These are phyloP conservation scores for Nelumbo lutea DNA, from an alignment of 164 flowering plant genomes.

Conservation along the genomic window DNA sequence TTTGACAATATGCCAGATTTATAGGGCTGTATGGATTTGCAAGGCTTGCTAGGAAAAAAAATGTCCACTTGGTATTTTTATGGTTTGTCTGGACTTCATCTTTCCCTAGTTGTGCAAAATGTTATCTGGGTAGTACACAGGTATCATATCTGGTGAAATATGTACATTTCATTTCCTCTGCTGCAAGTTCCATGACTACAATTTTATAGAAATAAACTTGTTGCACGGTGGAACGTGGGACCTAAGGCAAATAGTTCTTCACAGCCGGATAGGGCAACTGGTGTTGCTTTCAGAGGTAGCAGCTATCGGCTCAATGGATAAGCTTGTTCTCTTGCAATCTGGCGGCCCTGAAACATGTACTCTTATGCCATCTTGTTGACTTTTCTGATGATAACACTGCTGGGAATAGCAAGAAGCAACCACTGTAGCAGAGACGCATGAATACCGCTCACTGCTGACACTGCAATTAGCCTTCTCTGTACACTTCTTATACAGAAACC, in stretches of 20 bases:
- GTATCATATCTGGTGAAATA: too few relatives aligned
- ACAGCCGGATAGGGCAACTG: slow-evolving; percentile 36
- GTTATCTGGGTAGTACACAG: too few relatives aligned
- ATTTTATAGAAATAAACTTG: slow-evolving; percentile 47
- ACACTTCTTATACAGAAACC: slow-evolving; percentile 4
- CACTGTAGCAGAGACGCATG: not conserved
- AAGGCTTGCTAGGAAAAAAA: too few relatives aligned
- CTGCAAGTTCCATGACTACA: slow-evolving; percentile 15
- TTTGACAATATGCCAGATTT: too few relatives aligned
- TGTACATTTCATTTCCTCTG: not conserved
- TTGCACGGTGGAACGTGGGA: slow-evolving; percentile 53
- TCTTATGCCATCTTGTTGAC: not conserved
- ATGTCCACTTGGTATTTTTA: too few relatives aligned
- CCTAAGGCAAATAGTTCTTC: slow-evolving; percentile 27
- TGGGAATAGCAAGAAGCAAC: not conserved
- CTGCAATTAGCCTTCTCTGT: not conserved
- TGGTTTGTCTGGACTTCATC: too few relatives aligned
- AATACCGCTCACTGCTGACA: too few relatives aligned
- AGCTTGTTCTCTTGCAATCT: not conserved
- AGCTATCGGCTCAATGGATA: slow-evolving; percentile 46
- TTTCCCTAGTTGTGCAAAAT: too few relatives aligned
- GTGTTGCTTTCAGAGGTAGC: slow-evolving; percentile 68
- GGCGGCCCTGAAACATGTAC: slow-evolving; percentile 1
- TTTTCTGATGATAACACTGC: not conserved
- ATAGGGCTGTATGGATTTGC: too few relatives aligned